A percentile compares a stretch with the other conserved stretches of the same genome.
Conservation (phyloP, 371 early-diverging fungal genomes). For the Lichtheimia corymbifera region DNA sequence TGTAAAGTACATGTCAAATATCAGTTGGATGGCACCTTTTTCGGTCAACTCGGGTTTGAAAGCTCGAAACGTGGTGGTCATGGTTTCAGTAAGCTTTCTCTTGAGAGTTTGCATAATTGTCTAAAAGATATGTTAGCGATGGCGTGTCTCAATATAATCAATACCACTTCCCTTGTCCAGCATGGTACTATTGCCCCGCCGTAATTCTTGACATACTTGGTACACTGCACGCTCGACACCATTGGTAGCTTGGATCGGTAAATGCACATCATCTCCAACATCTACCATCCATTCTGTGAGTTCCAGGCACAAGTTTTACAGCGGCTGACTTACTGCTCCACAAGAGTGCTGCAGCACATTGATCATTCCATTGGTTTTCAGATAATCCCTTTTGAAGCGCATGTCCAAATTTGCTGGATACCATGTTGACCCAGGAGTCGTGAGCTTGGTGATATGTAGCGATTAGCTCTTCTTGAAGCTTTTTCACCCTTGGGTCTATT, state of each 20-base stretch:
- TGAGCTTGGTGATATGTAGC: constrained; percentile 35
- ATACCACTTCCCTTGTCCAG: constrained; percentile 36
- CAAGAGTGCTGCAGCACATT: constrained; percentile 25
- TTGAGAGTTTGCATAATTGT: constrained; percentile 14
- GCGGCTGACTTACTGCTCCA: constrained; percentile 36
- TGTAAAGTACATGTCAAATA: constrained; percentile 56
- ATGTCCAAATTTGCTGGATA: constrained; percentile 26
- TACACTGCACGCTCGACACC: constrained; percentile 36
- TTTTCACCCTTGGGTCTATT: constrained; percentile 29
- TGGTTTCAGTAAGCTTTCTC: constrained; percentile 4
- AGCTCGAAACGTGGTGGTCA: constrained; percentile 6
- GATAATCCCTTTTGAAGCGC: constrained; percentile 15
- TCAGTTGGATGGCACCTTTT: constrained; percentile 54
- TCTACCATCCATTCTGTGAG: background rate
- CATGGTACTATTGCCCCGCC: constrained; percentile 36
- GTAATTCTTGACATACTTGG: constrained; percentile 52
- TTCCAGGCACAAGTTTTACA: background rate
- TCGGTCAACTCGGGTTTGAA: constrained; percentile 34
- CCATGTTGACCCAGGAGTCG: constrained; percentile 40
- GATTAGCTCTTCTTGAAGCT: constrained; percentile 24
- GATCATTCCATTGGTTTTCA: constrained; percentile 32
- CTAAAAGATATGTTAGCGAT: constrained; percentile 1
- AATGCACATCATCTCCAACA: constrained; percentile 21
- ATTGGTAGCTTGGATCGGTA: constrained; percentile 56
- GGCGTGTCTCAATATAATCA: no score